Evolutionary conservation across 495 filamentous ascomycete genomes (phyloP), one percentile per base, ranked within the genome.

Genomic region (Bathelium albidoporum): DNA sequence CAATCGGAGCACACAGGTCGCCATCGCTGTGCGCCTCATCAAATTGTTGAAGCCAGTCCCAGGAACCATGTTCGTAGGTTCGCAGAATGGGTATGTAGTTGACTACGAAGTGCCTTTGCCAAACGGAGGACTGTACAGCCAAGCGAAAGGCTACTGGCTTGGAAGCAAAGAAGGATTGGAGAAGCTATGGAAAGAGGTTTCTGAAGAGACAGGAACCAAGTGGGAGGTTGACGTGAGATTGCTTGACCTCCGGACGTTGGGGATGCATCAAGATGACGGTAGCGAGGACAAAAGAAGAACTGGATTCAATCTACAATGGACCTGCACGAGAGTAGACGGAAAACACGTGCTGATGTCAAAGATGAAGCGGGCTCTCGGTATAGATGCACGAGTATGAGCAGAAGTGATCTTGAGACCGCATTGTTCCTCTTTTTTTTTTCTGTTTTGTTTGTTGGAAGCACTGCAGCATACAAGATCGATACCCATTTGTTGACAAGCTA

Each of bases 251-350:
- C 5, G 59, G 36, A 61, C 59, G n/a, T n/a, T 61, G 3, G 59
- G 59, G 22, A 31, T 61, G 59, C 59, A 61, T 28, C 26, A 41
- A 16, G 59, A 61, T 31, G 59, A 61, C 22, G 59, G 59, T 26
- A 61, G 32, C 2, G 36, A 31, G 2, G 18, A 61, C 36, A 61
- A 61, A 31, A 39, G 32, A 31, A 44, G 26, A 16, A 61, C 59
- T 1, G 59, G 59, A 36, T 61, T 44, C 44, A 61, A 61, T 28
- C 36, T 61, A 29, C 59, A 61, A 31, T 61, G 59, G 59, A 61
- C 59, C 0, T 41, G 36, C 1, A 61, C 32, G 22, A 31, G 36
- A 22, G 18, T 61, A 14, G 59, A 61, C 2, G 59, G 36, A 31
- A 44, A 61, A 31, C 32, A 60, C n/a, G 31, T 16, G 24, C 24